These are phyloP conservation scores for Nigrograna mackinnonii DNA, from an alignment of 2,329 filamentous ascomycete genomes.

Conservation along the genomic window DNA sequence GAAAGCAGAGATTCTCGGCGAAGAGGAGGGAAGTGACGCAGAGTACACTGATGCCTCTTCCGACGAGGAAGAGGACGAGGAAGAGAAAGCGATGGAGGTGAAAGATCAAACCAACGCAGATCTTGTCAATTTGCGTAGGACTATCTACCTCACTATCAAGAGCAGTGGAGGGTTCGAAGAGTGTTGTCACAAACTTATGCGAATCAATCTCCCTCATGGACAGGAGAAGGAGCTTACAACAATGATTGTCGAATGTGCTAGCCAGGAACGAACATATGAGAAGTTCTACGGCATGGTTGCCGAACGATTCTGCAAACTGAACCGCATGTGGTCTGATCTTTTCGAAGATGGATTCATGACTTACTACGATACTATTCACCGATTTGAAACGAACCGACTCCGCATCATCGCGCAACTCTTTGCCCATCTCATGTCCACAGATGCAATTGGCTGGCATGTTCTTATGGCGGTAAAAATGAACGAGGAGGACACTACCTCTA, in stretches of 20 bases:
- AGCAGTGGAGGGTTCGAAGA: constrained; percentile 95
- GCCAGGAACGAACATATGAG: constrained; percentile 94
- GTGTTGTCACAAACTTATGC: constrained; percentile 93
- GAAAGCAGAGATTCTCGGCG: constrained; percentile 91
- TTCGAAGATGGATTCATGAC: constrained; percentile 89
- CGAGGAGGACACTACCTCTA: constrained; percentile 95
- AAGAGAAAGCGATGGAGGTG: constrained; percentile 87
- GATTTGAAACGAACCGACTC: constrained; percentile 92
- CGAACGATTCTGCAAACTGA: constrained; percentile 94
- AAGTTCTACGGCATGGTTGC: constrained; percentile 97
- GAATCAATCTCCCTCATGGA: constrained; percentile 80
- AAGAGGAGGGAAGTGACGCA: constrained; percentile 72
- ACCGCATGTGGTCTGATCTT: constrained; percentile 89
- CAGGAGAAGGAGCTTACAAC: constrained; percentile 89
- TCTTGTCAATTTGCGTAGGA: constrained; percentile 87
- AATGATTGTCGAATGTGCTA: constrained; percentile 97
- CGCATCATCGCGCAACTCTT: constrained; percentile 96
- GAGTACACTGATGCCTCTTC: constrained; percentile 68
- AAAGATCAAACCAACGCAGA: constrained; percentile 98
- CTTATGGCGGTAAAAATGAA: constrained; percentile 85
- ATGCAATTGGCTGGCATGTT: constrained; percentile 91
- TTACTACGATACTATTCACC: constrained; percentile 97
- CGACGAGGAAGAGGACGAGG: constrained; percentile 74
- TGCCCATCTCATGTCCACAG: constrained; percentile 83
- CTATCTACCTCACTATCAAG: constrained; percentile 98